A percentile compares a stretch with the other conserved stretches of the same genome.
Evolutionary conservation across 441 rosid species (phyloP).

Genomic region (Biscutella laevigata): DNA sequence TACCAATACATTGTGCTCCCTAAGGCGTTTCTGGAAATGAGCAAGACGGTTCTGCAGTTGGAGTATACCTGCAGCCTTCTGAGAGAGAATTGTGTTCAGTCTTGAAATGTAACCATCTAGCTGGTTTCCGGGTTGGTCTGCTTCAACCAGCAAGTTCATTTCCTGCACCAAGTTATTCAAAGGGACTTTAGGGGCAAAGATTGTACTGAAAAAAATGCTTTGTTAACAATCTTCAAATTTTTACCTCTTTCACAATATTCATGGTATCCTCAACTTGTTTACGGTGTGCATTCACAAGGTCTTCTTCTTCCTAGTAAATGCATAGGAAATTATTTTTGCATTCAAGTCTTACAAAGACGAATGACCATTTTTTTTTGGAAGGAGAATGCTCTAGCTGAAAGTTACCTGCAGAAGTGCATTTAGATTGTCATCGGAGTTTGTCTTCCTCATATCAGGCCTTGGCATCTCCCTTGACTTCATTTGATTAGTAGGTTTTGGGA

Average conservation of each 20-base stretch:
- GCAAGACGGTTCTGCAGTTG: constrained; percentile 60
- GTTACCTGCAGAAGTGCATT: constrained; percentile 54
- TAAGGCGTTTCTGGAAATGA: constrained; percentile 69
- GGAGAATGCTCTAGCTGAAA: not conserved
- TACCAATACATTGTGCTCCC: constrained; percentile 65
- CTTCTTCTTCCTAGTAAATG: constrained; percentile 60
- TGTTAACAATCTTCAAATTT: too few relatives aligned
- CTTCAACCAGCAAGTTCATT: constrained; percentile 66
- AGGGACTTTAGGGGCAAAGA: not conserved
- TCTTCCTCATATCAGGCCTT: constrained; percentile 34
- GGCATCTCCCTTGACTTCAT: constrained; percentile 34
- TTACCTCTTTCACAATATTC: constrained; percentile 65
- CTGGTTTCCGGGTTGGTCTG: constrained; percentile 81
- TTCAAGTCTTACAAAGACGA: not conserved
- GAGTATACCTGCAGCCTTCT: constrained; percentile 69
- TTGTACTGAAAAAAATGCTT: too few relatives aligned
- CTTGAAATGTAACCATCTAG: constrained; percentile 65
- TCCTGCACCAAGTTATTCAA: constrained; percentile 37
- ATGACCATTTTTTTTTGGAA: not conserved
- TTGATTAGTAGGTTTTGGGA: constrained; percentile 36
- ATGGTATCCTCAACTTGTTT: constrained; percentile 67
- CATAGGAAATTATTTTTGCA: constrained; percentile 4
- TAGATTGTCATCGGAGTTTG: constrained; percentile 53
- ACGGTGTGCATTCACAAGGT: constrained; percentile 66
- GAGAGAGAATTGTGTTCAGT: constrained; percentile 56